Base-by-base conservation (phyloP, 805 yeast genomes). In the Candida chauliodis region DNA sequence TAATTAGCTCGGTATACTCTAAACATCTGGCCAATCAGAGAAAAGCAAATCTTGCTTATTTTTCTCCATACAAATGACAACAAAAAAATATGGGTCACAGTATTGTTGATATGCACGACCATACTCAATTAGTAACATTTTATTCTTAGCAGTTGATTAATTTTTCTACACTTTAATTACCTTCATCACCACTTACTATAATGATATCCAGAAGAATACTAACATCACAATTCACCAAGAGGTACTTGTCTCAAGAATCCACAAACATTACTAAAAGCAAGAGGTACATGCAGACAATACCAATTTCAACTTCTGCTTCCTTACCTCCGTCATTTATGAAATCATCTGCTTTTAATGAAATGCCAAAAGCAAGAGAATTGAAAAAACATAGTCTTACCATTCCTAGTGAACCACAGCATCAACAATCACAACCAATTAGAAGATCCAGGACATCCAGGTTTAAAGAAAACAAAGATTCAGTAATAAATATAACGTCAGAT, bases 241-340 rank as follows among this genome's bases (percentile, higher is more conserved):
- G 42, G 27, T 39, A 29, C 18, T 26, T 39, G 11, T 39, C 42
- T 5, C 22, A 20, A 14, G 32, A 35, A 21, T 15, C 42, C 4
- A 41, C 27, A 14, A 36, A n/a, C 4, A 14, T 35, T 15, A 19
- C 31, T 4, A 35, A 40, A 14, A 36, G 27, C 13, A 59, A 52
- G 40, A 45, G 69, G 41, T 62, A 53, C 44, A 59, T 63, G 48
- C 68, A 61, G 44, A 63, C 69, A 3, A 59, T 60, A 23, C 61
- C 65, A 4, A 44, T 50, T 2, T 40, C 58, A 6, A 43, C 46
- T 14, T 40, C 47, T 18, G n/a, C 30, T n/a, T 13, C 30, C 4
- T 15, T 22, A 43, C 45, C 22, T 36, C 41, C 30, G 41, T 37
- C 25, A 44, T 42, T 15, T 14, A 19, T n/a, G 34, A 21, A 19